phyloP scores from a whole-genome alignment of 257 asterid species.

The Lavandula angustifolia region DNA sequence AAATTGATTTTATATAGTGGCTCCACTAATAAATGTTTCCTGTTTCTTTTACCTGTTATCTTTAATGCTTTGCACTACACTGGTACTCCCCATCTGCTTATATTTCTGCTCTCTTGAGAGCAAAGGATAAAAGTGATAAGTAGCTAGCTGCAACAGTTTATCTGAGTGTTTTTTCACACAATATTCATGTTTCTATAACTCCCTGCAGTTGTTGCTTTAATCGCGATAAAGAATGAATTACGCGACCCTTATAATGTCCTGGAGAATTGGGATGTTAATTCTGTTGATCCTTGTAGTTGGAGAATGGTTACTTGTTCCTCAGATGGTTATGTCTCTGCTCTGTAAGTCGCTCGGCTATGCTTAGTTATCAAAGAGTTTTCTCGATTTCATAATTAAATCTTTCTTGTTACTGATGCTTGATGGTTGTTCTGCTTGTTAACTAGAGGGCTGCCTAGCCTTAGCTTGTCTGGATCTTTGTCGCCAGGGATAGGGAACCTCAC shows the following conservation, averaged over 20 bases:
- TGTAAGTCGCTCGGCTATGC: constrained; percentile 55
- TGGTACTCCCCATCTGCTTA: constrained; percentile 2
- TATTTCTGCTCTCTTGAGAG: constrained; percentile 13
- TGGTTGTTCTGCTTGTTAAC: constrained; percentile 27
- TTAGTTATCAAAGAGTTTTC: neutral
- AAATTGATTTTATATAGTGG: constrained; percentile 26
- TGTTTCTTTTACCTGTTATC: constrained; percentile 11
- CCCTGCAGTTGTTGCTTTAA: constrained; percentile 84
- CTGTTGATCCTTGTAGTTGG: constrained; percentile 99
- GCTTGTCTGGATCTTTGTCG: constrained; percentile 82
- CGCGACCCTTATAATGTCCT: constrained; percentile 81
- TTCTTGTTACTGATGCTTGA: constrained; percentile 20
- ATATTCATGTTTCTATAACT: constrained; percentile 16
- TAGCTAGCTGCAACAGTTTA: neutral
- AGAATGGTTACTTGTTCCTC: constrained; percentile 81
- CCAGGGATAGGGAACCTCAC: constrained; percentile 85
- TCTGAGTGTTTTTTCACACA: neutral
- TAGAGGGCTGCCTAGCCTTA: constrained; percentile 83
- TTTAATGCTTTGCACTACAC: constrained; percentile 16
- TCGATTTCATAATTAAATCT: constrained; percentile 1
- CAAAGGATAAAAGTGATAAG: neutral
- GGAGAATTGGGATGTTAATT: constrained; percentile 90
- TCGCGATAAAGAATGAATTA: constrained; percentile 66
- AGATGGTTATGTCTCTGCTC: constrained; percentile 83
- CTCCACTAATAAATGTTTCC: constrained; percentile 36